These are phyloP conservation scores for Scheffersomyces insectosa DNA, from an alignment of 1,139 yeast species.

Conservation along the genomic window DNA sequence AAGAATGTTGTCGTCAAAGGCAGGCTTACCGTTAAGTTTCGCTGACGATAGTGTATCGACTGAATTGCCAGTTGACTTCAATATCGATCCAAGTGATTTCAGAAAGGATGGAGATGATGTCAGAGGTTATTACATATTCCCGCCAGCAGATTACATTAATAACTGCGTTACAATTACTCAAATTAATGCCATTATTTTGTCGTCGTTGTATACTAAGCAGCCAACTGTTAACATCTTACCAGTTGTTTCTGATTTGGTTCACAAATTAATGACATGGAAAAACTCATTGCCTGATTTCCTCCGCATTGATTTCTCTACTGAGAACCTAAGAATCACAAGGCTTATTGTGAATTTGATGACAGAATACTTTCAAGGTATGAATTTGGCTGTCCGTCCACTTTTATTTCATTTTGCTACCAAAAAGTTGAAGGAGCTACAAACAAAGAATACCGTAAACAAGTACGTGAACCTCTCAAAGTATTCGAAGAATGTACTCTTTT, in stretches of 20 bases:
- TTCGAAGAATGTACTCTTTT: constrained; percentile 65
- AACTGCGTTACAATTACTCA: constrained; percentile 82
- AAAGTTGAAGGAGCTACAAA: constrained; percentile 56
- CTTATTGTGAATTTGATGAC: constrained; percentile 78
- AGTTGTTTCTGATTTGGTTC: constrained; percentile 69
- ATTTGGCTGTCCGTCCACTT: constrained; percentile 78
- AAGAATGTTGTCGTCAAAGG: constrained; percentile 81
- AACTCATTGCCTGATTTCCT: constrained; percentile 62
- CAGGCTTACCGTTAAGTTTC: constrained; percentile 77
- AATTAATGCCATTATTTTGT: constrained; percentile 72
- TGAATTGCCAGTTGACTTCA: constrained; percentile 72
- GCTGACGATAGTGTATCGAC: constrained; percentile 80
- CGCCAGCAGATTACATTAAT: constrained; percentile 76
- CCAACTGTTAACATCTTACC: constrained; percentile 76
- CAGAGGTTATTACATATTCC: constrained; percentile 64
- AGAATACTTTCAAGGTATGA: constrained; percentile 84
- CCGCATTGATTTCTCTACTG: constrained; percentile 61
- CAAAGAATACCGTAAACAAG: constrained; percentile 42
- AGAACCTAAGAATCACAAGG: constrained; percentile 60
- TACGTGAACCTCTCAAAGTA: constrained; percentile 69
- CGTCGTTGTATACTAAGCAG: constrained; percentile 73
- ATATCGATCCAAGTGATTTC: constrained; percentile 54
- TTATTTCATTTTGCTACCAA: constrained; percentile 76
- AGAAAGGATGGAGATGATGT: constrained; percentile 53
- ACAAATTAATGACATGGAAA: constrained; percentile 71